Evolutionary conservation across 108 stramenopile species (phyloP), one percentile per base, ranked within the genome.

Genomic region (Pseudonitzschia delicatissima): DNA sequence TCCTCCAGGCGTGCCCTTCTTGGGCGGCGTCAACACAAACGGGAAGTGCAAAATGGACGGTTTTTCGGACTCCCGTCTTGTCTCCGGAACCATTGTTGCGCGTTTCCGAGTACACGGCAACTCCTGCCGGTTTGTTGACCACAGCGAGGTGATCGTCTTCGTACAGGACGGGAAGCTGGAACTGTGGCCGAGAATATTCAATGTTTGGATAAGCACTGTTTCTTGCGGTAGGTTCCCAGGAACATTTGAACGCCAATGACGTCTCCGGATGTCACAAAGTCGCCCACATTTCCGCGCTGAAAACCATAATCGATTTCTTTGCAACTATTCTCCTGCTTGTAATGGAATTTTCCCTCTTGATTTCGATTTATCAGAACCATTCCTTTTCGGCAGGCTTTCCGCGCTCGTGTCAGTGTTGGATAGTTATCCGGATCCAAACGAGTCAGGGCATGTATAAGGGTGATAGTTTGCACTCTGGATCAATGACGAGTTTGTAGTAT

Each of bases 331-430:
- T 53, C 2, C 13, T 25, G 0, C 5, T 28, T 31, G 29, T 8
- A 18, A 17, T 17, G 15, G 45, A 18, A 27, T 12, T 28, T 31
- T 0, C 27, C 27, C 1, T 28, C 12, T 8, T 55, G 6, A 17
- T 55, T 17, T 6, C 20, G 20, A 23, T 21, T 7, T 18, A 39
- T 39, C 28, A 83, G 36, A 47, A 83, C 72, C 28, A 65, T 70
- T 23, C 77, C 77, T 42, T 80, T 74, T 15, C 90, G 77, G 73
- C 82, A 83, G 26, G 79, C 84, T 57, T 91, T 91, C 20, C 90
- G 71, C 4, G 90, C 85, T 28, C 69, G 45, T 18, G 86, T 82
- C 13, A 75, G 50, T 15, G 83, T 70, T n/a, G 69, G 84, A 57
- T 79, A 91, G 18, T 78, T 63, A 9, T 60, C 57, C 1, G 82